Percentiles rank a stretch among this genome's conserved stretches.
Conservation (phyloP, 2,329 filamentous ascomycete genomes). For the Dactylellina leptospora region DNA sequence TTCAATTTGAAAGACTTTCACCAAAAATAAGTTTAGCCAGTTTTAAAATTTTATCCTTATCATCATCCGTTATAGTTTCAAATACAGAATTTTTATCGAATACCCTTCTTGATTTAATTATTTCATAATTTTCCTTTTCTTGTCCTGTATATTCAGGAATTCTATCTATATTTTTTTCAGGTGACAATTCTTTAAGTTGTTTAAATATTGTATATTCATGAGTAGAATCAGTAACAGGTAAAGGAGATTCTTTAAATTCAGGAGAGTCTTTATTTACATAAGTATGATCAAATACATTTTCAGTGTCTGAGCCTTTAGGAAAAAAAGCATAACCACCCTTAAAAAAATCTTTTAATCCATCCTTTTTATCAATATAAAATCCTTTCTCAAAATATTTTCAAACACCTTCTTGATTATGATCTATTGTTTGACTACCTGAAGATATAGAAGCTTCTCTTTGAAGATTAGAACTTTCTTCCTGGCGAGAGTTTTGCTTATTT, state of each 20-base stretch:
- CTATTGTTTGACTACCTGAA: constrained; percentile 8
- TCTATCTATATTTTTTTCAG: constrained; percentile 14
- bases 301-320: constrained; percentile 15
- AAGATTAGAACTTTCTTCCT: constrained; percentile 11
- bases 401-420: constrained; percentile 24
- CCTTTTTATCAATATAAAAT: constrained; percentile 16
- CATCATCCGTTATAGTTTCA: constrained; percentile 8
- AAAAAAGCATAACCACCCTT: constrained; percentile 19
- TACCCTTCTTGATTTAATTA: constrained; percentile 7
- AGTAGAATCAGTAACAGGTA: constrained; percentile 26
- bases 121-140: constrained; percentile 20
- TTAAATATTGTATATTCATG: constrained; percentile 8
- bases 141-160: constrained; percentile 2
- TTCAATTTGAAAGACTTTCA: constrained; percentile 8
- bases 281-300: constrained; percentile 20
- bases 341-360: constrained; percentile 26
- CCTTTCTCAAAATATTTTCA: constrained; percentile 32
- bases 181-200: background rate
- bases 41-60: constrained; percentile 18
- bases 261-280: constrained; percentile 17
- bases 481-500: constrained; percentile 5
- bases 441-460: constrained; percentile 25
- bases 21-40: constrained; percentile 6
- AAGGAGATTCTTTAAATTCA: constrained; percentile 9
- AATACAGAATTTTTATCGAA: constrained; percentile 19